A percentile compares a stretch with the other conserved stretches of the same genome.
phyloP scores from a whole-genome alignment of 441 rosid genomes.

The Euphorbia schlechtendalii region DNA sequence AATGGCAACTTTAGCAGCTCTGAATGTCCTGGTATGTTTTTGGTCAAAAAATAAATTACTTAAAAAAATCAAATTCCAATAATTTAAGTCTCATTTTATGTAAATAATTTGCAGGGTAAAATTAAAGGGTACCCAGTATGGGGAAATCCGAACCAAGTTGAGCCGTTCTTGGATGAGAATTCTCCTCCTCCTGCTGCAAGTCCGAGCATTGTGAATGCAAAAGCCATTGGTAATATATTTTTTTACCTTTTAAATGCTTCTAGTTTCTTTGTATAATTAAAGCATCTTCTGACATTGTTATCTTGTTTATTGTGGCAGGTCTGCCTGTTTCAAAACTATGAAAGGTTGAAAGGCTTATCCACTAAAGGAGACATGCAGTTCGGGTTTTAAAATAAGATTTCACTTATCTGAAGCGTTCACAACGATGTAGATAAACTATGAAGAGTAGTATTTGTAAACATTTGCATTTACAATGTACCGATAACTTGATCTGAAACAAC shows the following conservation, averaged over 20 bases:
- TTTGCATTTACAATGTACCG: slow-evolving; percentile 1
- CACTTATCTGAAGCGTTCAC: not conserved
- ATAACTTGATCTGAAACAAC: not conserved
- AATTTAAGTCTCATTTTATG: not conserved
- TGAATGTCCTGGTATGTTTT: slow-evolving; percentile 65
- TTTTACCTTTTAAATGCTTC: not conserved
- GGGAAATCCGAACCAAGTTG: slow-evolving; percentile 66
- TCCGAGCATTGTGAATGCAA: slow-evolving; percentile 91
- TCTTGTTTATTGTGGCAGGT: slow-evolving; percentile 33
- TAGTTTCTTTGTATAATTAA: not conserved
- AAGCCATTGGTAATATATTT: slow-evolving; percentile 50
- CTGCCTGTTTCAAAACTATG: slow-evolving; percentile 75
- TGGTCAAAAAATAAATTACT: no score
- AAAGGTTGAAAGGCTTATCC: slow-evolving; percentile 11
- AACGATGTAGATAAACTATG: not conserved
- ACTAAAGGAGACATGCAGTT: not conserved
- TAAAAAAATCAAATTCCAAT: not conserved
- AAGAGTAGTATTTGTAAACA: not conserved
- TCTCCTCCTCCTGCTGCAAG: slow-evolving; percentile 70
- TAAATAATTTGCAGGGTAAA: slow-evolving; percentile 49
- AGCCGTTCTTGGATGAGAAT: slow-evolving; percentile 69
- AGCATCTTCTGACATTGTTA: slow-evolving; percentile 1
- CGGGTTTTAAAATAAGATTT: not conserved
- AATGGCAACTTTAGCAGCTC: slow-evolving; percentile 90
- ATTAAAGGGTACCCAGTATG: slow-evolving; percentile 82